Evolutionary conservation across 1,139 yeast genomes (phyloP).

Genomic region (Geotrichum bryndzae): DNA sequence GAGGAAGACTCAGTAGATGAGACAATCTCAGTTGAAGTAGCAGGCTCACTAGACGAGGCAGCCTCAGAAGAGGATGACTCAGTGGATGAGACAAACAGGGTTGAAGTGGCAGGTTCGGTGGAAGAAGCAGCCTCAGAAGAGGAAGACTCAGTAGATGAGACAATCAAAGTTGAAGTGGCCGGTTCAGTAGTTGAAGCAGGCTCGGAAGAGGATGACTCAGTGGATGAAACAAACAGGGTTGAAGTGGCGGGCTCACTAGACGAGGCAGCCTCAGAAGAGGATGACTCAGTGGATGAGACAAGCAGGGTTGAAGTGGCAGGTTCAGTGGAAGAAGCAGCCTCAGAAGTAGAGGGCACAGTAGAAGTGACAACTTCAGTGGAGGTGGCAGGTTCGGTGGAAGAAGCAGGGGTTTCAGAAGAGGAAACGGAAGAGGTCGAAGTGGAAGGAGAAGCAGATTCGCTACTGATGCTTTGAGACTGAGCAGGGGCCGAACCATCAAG

Average conservation of each 20-base stretch:
- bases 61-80: not conserved
- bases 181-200: not conserved
- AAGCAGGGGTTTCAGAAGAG: too few species aligned
- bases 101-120: not conserved
- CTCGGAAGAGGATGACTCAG: not conserved
- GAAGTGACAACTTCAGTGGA: not conserved
- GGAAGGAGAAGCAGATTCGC: constrained; percentile 11
- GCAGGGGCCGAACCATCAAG: constrained; percentile 21
- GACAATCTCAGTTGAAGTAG: not conserved
- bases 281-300: not conserved
- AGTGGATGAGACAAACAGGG: not conserved
- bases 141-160: not conserved
- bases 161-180: not conserved
- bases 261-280: not conserved
- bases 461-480: constrained; percentile 14
- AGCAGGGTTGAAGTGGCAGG: not conserved
- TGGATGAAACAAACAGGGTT: not conserved
- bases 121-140: not conserved
- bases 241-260: not conserved
- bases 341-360: not conserved
- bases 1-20: not conserved
- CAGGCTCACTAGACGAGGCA: not conserved
- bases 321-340: not conserved
- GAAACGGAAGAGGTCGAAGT: not conserved
- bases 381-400: too few species aligned